phyloP scores from a whole-genome alignment of 441 rosid species.

The Croton laevigatus region DNA sequence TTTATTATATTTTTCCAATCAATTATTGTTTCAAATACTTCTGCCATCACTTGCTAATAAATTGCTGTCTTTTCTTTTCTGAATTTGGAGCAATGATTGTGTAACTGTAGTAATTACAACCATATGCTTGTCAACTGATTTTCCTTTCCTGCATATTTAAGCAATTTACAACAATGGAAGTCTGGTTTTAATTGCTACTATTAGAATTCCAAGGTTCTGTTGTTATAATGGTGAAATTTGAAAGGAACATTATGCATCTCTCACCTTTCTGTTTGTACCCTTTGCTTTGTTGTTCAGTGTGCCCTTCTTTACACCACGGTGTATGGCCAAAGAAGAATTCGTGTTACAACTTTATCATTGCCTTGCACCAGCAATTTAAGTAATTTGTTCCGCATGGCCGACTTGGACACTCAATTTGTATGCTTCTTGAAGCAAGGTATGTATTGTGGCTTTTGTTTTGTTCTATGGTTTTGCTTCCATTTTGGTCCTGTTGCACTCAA shows the following conservation, averaged over 20 bases:
- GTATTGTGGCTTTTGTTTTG: conserved; percentile 17
- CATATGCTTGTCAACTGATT: not conserved
- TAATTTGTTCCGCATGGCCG: conserved; percentile 89
- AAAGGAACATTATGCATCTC: not conserved
- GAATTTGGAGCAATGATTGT: not conserved
- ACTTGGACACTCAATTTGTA: conserved; percentile 87
- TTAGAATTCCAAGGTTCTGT: conserved; percentile 11
- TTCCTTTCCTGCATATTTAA: not conserved
- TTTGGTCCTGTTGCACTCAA: not conserved
- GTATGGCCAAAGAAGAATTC: conserved; percentile 95
- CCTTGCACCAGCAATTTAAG: conserved; percentile 87
- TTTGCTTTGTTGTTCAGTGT: conserved; percentile 49
- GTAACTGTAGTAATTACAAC: not conserved
- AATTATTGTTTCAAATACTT: conserved; percentile 12
- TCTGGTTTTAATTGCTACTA: not conserved
- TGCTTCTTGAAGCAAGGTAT: conserved; percentile 98
- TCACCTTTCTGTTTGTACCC: conserved; percentile 13
- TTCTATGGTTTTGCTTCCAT: not conserved
- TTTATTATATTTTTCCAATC: conserved; percentile 23
- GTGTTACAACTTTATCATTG: conserved; percentile 81
- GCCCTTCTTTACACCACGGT: conserved; percentile 87
- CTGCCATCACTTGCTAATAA: not conserved
- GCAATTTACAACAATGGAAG: not conserved
- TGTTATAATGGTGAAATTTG: conserved; percentile 1
- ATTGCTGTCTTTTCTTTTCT: not conserved